Evolutionary conservation across 192 early-diverging fungal species (phyloP), one percentile per base, ranked within the genome.

Genomic region (Coemansia sp.): DNA sequence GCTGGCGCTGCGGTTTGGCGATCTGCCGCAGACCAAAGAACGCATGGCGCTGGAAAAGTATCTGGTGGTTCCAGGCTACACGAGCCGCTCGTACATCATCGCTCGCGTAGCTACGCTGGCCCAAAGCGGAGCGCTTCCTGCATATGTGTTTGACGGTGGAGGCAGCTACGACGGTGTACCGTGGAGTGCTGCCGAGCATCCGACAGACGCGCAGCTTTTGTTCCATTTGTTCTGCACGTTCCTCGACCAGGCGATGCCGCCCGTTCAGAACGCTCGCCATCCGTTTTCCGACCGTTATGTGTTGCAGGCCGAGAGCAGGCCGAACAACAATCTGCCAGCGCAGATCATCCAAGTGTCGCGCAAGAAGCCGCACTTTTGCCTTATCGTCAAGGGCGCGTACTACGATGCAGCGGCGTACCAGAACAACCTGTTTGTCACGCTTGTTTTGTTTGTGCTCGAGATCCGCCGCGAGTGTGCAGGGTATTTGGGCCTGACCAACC

Each of bases 211-310:
- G 0, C 84, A 85, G 71, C 74, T 87, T 17, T 62, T 87, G 17
- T 84, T 87, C 71, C 85, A 87, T 58, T 63, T 87, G 64, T 85
- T 87, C 65, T 82, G 81, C 37, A 74, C 77, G 9, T 87, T 82
- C 42, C 80, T 87, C 78, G 85, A 87, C 48, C 70, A 83, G 53
- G 70, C 75, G 0, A 83, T 85, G 79, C 84, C 85, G 23, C 70
- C 72, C 0, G 75, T 73, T 38, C 68, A 71, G 15, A 76, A 78
- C 36, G 54, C 55, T 12, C 77, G 84, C 15, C 82, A 78, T 57
- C 76, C 79, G 21, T 87, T 87, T 57, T 80, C 84, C 18, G 83
- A 84, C 63, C 81, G 81, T 57, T 76, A 78, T 47, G 82, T 83
- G 55, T 63, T 84, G 25, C 81, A 82, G 57, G 55, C 76, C 52